Evolutionary conservation across 345 rosid genomes (phyloP).

Genomic region (Eucalyptus sp.): DNA sequence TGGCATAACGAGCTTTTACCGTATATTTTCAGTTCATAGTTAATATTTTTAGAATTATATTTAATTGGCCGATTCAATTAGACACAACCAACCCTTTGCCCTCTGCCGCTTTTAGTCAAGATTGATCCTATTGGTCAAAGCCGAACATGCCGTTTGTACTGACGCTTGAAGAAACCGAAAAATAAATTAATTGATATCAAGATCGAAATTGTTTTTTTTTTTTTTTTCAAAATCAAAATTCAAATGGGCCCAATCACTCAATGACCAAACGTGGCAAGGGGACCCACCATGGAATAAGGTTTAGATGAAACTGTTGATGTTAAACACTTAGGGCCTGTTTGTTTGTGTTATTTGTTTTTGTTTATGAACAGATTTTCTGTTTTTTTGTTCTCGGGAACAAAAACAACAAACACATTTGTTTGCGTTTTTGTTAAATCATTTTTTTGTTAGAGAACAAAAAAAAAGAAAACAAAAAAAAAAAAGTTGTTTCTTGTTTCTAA

Average conservation of each 20-base stretch:
- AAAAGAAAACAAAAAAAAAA: too few species aligned
- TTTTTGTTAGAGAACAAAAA: too few species aligned
- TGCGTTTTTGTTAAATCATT: too few species aligned
- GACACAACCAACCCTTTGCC: accelerated
- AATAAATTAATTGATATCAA: background rate
- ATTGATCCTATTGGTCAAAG: background rate
- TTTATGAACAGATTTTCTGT: too few species aligned
- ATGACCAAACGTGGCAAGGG: background rate
- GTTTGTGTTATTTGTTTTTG: too few species aligned
- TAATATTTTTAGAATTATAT: too few species aligned
- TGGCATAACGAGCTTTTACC: accelerated
- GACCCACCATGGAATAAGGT: background rate
- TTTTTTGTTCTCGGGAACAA: too few species aligned
- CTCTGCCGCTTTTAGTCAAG: background rate
- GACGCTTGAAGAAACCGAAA: accelerated
- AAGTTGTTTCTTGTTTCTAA: too few species aligned
- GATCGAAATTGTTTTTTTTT: too few species aligned
- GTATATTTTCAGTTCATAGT: too few species aligned
- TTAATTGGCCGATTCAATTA: accelerated
- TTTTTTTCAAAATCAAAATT: background rate
- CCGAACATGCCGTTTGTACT: accelerated
- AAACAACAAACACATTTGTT: too few species aligned
- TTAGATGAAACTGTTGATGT: background rate
- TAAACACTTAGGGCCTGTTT: background rate
- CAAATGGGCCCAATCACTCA: background rate